A percentile compares a stretch with the other conserved stretches of the same genome.
phyloP scores from a whole-genome alignment of 331 rosid genomes.

The Stylosanthes scabra region DNA sequence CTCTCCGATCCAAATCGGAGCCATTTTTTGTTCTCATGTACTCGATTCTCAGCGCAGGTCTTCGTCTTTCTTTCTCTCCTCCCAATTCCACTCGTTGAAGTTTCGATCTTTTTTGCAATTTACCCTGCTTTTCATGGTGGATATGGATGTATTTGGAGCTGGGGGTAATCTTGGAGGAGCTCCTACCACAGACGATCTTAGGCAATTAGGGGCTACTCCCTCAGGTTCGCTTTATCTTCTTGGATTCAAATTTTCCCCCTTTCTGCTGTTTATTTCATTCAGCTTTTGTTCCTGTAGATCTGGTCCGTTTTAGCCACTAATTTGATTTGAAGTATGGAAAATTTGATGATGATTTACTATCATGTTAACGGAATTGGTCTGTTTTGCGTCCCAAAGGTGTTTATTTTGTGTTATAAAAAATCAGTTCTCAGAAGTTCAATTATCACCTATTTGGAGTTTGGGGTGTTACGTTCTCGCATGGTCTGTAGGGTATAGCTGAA shows the following conservation, averaged over 20 bases:
- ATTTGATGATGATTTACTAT: not conserved
- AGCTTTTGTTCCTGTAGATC: conserved; percentile 44
- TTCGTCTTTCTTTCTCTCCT: conserved; percentile 21
- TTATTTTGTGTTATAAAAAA: conserved; percentile 2
- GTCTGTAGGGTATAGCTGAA: conserved; percentile 3
- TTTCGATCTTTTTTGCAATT: conserved; percentile 30
- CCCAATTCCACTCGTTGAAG: conserved; percentile 17
- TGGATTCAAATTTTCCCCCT: not conserved
- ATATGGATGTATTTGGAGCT: conserved; percentile 83
- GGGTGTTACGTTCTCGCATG: conserved; percentile 8
- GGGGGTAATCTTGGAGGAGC: conserved; percentile 68
- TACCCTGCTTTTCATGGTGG: conserved; percentile 42
- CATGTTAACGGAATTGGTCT: not conserved
- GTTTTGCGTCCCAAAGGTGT: conserved; percentile 28
- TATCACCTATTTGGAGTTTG: not conserved
- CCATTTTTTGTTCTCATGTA: conserved; percentile 14
- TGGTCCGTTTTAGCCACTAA: conserved; percentile 40
- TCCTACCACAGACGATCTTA: conserved; percentile 62
- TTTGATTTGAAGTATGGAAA: conserved; percentile 22
- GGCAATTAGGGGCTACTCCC: conserved; percentile 61
- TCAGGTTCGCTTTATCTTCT: conserved; percentile 54
- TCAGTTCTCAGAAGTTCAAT: conserved; percentile 13
- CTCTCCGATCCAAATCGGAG: conserved; percentile 44
- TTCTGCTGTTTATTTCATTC: not conserved
- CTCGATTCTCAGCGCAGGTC: conserved; percentile 54